These are phyloP conservation scores for Salix caprea DNA, from an alignment of 345 rosid genomes.

Conservation along the genomic window DNA sequence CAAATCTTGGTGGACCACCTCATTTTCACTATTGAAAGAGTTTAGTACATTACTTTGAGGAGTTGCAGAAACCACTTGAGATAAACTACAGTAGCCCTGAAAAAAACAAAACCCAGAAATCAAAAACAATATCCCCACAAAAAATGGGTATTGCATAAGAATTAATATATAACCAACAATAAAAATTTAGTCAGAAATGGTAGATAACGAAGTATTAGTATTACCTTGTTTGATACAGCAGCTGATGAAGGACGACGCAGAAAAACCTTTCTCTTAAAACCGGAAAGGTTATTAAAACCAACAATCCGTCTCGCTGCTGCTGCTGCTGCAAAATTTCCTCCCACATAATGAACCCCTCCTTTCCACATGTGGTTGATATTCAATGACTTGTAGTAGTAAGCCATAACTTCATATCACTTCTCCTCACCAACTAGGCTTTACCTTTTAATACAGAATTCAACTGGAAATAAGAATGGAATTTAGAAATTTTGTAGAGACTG, in stretches of 20 bases:
- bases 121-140: background rate
- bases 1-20: constrained; percentile 23
- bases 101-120: background rate
- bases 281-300: background rate
- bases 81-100: constrained; percentile 50
- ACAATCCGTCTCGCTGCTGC: background rate
- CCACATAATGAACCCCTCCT: constrained; percentile 1
- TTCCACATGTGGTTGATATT: constrained; percentile 13
- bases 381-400: constrained; percentile 8
- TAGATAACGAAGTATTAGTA: background rate
- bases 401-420: constrained; percentile 9
- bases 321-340: background rate
- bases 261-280: background rate
- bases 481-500: too few species aligned
- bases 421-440: background rate
- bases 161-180: background rate
- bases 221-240: constrained; percentile 11
- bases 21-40: constrained; percentile 31
- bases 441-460: too few species aligned
- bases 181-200: too few species aligned
- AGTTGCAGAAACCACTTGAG: constrained; percentile 29
- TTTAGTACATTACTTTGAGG: constrained; percentile 20
- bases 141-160: background rate
- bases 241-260: background rate
- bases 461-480: too few species aligned